Base-by-base conservation (phyloP, 371 early-diverging fungal genomes). In the Mortierella sp. region DNA sequence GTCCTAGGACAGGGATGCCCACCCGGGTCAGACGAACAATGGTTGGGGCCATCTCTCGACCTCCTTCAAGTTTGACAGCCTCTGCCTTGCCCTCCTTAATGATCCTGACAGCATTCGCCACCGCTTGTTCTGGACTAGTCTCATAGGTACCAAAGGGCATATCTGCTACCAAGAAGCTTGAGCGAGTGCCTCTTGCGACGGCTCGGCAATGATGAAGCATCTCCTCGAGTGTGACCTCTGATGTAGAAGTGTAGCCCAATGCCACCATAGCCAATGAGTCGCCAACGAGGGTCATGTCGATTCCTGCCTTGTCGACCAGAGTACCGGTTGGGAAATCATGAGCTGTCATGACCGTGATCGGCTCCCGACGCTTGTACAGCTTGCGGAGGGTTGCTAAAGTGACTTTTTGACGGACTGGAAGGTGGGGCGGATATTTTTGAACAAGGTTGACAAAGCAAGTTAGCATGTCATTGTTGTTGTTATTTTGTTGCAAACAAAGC, bases 221-320 rank as follows among this genome's bases (percentile, higher is more conserved):
- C 71, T 96, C 95, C 56, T 96, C 95, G 34, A 97, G 81, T 0
- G 97, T 94, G n/a, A 96, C 81, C 52, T 87, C 85, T 48, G 91
- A 91, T 16, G 98, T 97, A 16, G 88, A 88, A 41, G 92, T 88
- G 77, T 92, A 90, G 7, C 98, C 98, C 41, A 98, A 81, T 0
- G 94, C 91, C 0, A 97, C 97, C 98, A 97, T 98, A 14, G 95
- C 98, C 55, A 97, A 80, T 1, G 95, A 95, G 79, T 97, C 99
- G 17, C 99, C 99, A 2, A 98, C 96, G 10, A 98, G 87, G 51
- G 87, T 85, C 71, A 93, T 83, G 70, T 98, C 99, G 60, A 94
- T 86, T 0, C 90, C 92, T 5, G 92, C 82, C 43, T 88, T 86
- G 57, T 97, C 96, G 48, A 87, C 90, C 25, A 94, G 87, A 17